A percentile compares a stretch with the other conserved stretches of the same genome.
phyloP scores from a whole-genome alignment of 2,329 filamentous ascomycete genomes.

The Pseudogymnoascus sp. region DNA sequence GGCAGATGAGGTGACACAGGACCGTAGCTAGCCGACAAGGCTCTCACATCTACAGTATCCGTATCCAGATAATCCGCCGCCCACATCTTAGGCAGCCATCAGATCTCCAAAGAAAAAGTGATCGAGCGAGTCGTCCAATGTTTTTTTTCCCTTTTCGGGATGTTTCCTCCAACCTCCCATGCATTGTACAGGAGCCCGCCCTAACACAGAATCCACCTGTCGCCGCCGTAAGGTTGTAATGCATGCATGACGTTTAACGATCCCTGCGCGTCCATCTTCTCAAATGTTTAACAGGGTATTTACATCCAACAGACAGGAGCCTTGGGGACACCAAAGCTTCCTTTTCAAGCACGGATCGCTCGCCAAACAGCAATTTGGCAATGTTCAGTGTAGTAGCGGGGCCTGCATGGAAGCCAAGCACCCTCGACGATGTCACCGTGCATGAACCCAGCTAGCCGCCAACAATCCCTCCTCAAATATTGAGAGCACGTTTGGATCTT shows the following conservation, averaged over 20 bases:
- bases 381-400: not conserved
- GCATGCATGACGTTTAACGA: not conserved
- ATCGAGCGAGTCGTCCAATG: not conserved
- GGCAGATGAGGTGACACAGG: not conserved
- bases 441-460: not conserved
- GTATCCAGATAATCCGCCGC: not conserved
- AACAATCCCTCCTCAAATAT: not conserved
- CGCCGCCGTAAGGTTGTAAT: not conserved
- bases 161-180: not conserved
- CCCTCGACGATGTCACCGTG: not conserved
- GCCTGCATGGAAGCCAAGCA: not conserved
- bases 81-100: not conserved
- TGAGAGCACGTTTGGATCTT: not conserved
- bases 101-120: not conserved
- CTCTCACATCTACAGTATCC: not conserved
- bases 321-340: not conserved
- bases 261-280: not conserved
- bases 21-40: constrained; percentile 1
- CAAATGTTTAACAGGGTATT: not conserved
- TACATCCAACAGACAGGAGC: not conserved
- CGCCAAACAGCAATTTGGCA: not conserved
- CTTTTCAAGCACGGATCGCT: not conserved
- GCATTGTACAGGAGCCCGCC: not conserved
- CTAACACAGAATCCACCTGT: not conserved
- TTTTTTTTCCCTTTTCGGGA: not conserved